Conservation (phyloP, 2,329 filamentous ascomycete species). For the Fonsecaea nubica region DNA sequence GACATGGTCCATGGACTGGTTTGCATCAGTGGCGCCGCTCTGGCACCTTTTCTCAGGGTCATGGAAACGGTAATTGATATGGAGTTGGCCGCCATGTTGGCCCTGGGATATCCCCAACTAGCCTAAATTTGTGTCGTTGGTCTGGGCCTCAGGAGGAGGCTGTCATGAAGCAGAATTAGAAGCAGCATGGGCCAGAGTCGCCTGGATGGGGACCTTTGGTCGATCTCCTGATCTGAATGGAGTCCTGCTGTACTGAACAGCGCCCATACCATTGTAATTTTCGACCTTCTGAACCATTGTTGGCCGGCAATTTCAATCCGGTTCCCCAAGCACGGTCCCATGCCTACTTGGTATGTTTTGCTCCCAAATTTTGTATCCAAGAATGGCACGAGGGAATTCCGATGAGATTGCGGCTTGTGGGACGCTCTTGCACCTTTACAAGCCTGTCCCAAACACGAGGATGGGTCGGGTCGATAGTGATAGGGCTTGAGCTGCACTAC, state of each 20-base stretch:
- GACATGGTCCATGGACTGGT: slow-evolving; percentile 13
- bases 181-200: not conserved
- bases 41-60: not conserved
- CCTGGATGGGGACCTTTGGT: not conserved
- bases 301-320: not conserved
- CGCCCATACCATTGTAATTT: slow-evolving; percentile 1
- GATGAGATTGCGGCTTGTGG: slow-evolving; percentile 2
- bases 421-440: not conserved
- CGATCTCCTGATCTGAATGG: slow-evolving; percentile 1
- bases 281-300: not conserved
- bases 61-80: slow-evolving; percentile 14
- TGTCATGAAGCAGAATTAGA: slow-evolving; percentile 6
- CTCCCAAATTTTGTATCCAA: not conserved
- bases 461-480: slow-evolving; percentile 3
- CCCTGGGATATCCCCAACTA: slow-evolving; percentile 8
- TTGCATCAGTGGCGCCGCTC: slow-evolving; percentile 31
- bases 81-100: slow-evolving; percentile 9
- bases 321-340: not conserved
- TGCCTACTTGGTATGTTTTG: not conserved
- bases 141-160: slow-evolving; percentile 16
- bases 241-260: not conserved
- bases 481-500: slow-evolving; percentile 12
- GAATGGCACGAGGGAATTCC: slow-evolving; percentile 4
- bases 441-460: slow-evolving; percentile 1
- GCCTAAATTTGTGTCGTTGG: slow-evolving; percentile 1